A percentile compares a stretch with the other conserved stretches of the same genome.
Evolutionary conservation across 139 green algal species (phyloP).

Genomic region (Tetratostichococcus sp.): DNA sequence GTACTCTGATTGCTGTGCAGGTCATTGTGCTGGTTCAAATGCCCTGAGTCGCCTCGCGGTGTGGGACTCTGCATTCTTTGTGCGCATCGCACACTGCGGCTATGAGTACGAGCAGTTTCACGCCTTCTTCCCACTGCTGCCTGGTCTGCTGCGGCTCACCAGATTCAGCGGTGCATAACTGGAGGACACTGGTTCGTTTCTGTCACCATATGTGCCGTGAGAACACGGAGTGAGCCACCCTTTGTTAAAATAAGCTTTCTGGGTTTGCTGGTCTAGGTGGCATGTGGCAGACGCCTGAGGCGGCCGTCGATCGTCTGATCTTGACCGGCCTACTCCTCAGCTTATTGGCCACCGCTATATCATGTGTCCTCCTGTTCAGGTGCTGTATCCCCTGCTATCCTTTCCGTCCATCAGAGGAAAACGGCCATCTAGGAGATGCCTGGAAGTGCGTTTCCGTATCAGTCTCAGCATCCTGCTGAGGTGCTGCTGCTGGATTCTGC

Average conservation of each 20-base stretch:
- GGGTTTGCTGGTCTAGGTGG: too few species aligned
- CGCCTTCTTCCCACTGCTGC: constrained; percentile 87
- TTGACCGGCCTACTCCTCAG: constrained; percentile 33
- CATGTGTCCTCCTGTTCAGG: constrained; percentile 33
- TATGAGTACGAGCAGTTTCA: constrained; percentile 89
- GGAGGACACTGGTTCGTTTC: too few species aligned
- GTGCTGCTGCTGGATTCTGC: not conserved
- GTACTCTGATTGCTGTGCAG: not conserved
- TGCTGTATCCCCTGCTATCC: not conserved
- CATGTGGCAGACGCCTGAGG: too few species aligned
- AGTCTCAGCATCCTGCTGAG: too few species aligned
- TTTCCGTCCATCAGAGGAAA: too few species aligned
- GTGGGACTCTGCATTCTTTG: constrained; percentile 85
- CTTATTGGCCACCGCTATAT: constrained; percentile 31
- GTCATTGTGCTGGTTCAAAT: not conserved
- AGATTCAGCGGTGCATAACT: not conserved
- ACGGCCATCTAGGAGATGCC: too few species aligned
- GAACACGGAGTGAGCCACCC: too few species aligned
- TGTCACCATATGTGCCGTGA: too few species aligned
- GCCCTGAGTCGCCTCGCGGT: constrained; percentile 24
- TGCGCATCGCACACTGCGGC: constrained; percentile 63
- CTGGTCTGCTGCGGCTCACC: constrained; percentile 6
- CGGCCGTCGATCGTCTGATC: too few species aligned
- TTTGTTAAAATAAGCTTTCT: too few species aligned
- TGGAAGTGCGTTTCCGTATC: too few species aligned